A percentile compares a stretch with the other conserved stretches of the same genome.
Evolutionary conservation across 371 early-diverging fungal species (phyloP).

Genomic region (Furculomyces boomerangus): DNA sequence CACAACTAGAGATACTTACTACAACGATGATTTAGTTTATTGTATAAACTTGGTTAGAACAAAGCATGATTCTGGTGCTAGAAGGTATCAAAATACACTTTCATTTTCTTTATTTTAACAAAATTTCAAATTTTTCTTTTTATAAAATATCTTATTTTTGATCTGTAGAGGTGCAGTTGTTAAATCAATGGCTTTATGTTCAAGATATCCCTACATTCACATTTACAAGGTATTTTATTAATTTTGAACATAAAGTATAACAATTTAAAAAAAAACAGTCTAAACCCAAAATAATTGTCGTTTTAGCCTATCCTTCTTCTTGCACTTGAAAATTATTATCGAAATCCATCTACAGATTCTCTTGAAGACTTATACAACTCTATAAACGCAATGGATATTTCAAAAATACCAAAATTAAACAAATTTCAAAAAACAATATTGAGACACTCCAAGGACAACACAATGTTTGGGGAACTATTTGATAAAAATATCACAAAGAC

Average conservation of each 20-base stretch:
- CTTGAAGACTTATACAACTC: slow-evolving; percentile 59
- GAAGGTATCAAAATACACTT: slow-evolving; percentile 3
- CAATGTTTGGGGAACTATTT: slow-evolving; percentile 70
- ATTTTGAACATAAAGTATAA: too few species aligned
- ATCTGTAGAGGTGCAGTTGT: slow-evolving; percentile 78
- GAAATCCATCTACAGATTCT: slow-evolving; percentile 48
- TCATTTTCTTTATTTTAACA: background rate
- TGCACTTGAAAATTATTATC: slow-evolving; percentile 82
- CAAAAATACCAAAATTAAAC: slow-evolving; percentile 56
- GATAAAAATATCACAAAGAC: too few species aligned
- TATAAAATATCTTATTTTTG: too few species aligned
- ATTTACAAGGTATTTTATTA: slow-evolving; percentile 59
- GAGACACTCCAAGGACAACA: slow-evolving; percentile 56
- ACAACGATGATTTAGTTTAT: slow-evolving; percentile 49
- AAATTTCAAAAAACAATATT: slow-evolving; percentile 56
- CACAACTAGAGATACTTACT: background rate
- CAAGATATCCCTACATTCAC: slow-evolving; percentile 71
- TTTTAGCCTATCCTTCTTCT: slow-evolving; percentile 73
- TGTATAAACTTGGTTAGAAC: slow-evolving; percentile 78
- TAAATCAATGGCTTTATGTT: slow-evolving; percentile 88
- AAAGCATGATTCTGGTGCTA: slow-evolving; percentile 47
- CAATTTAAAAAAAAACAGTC: slow-evolving; percentile 2
- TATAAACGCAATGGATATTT: slow-evolving; percentile 73
- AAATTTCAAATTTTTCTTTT: too few species aligned
- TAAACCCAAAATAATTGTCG: background rate